phyloP scores from a whole-genome alignment of 768 basidiomycete species.

The Leccinum ochraceum region DNA sequence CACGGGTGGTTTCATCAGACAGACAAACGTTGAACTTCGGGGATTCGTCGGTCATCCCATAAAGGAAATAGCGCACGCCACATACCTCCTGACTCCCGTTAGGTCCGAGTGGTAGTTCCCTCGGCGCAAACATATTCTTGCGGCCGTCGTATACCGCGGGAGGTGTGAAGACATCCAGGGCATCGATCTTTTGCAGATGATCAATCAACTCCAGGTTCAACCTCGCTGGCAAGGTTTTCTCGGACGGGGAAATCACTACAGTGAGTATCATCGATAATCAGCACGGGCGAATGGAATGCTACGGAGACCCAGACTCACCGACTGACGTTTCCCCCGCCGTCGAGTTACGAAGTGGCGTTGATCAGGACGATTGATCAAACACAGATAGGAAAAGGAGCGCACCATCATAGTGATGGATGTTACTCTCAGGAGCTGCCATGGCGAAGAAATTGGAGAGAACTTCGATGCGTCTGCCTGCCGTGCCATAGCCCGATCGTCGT shows the following conservation, averaged over 20 bases:
- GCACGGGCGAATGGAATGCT: neutral
- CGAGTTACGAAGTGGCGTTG: conserved; percentile 2
- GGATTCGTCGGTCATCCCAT: conserved; percentile 4
- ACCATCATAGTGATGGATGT: conserved; percentile 84
- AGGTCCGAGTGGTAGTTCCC: conserved; percentile 60
- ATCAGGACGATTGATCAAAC: conserved; percentile 23
- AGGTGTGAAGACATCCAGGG: conserved; percentile 70
- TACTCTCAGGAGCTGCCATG: conserved; percentile 57
- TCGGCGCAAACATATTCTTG: conserved; percentile 71
- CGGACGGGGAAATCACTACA: conserved; percentile 64
- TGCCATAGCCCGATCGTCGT: conserved; percentile 64
- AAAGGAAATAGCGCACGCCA: conserved; percentile 2
- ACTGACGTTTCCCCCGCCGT: conserved; percentile 16
- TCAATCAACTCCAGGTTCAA: conserved; percentile 73
- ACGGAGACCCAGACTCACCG: conserved; percentile 13
- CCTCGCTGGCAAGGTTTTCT: conserved; percentile 65
- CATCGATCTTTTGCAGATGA: conserved; percentile 55
- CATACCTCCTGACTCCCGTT: conserved; percentile 52
- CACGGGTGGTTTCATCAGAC: conserved; percentile 37
- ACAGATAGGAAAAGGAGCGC: conserved; percentile 36
- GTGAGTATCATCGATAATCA: conserved; percentile 16
- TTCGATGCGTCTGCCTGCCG: conserved; percentile 45
- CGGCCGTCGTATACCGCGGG: conserved; percentile 77
- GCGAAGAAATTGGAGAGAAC: conserved; percentile 64
- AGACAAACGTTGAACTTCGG: conserved; percentile 63